Percentiles rank a stretch among this genome's conserved stretches.
Evolutionary conservation across 2,329 filamentous ascomycete species (phyloP).

Genomic region (Ceratocystis ficicola): DNA sequence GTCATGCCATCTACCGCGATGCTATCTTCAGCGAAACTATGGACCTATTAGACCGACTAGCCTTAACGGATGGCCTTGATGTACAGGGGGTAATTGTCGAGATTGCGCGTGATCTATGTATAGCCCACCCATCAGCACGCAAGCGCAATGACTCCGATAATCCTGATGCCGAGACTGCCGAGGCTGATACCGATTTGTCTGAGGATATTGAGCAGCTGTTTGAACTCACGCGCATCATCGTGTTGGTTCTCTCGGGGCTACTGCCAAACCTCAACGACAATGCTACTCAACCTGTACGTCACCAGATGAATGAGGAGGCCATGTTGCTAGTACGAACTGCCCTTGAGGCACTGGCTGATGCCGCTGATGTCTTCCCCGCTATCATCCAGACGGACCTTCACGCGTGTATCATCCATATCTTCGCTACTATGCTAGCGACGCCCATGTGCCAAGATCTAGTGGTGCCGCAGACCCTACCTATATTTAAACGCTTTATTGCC

Average conservation of each 20-base stretch:
- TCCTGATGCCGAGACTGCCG: conserved; percentile 30
- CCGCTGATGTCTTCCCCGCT: conserved; percentile 86
- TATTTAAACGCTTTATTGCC: conserved; percentile 79
- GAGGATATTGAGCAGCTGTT: conserved; percentile 98
- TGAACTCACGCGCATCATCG: conserved; percentile 90
- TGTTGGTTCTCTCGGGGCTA: conserved; percentile 76
- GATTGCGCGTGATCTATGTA: conserved; percentile 78
- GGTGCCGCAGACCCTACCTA: conserved; percentile 78
- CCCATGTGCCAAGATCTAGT: conserved; percentile 73
- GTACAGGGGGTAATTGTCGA: conserved; percentile 89
- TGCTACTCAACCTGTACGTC: conserved; percentile 46
- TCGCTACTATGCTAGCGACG: conserved; percentile 81
- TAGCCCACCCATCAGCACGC: conserved; percentile 81
- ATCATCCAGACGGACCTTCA: conserved; percentile 96
- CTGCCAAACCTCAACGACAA: conserved; percentile 69
- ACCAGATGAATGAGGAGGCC: conserved; percentile 78
- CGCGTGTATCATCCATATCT: conserved; percentile 93
- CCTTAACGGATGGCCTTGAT: conserved; percentile 77
- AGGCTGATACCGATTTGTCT: conserved; percentile 61
- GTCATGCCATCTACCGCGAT: conserved; percentile 91
- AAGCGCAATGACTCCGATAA: conserved; percentile 26
- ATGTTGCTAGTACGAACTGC: conserved; percentile 67
- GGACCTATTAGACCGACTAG: conserved; percentile 84
- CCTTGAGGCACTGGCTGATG: conserved; percentile 80
- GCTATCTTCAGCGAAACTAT: conserved; percentile 95